These are phyloP conservation scores for Prunus campanulata DNA, from an alignment of 306 rosid genomes.

Conservation along the genomic window DNA sequence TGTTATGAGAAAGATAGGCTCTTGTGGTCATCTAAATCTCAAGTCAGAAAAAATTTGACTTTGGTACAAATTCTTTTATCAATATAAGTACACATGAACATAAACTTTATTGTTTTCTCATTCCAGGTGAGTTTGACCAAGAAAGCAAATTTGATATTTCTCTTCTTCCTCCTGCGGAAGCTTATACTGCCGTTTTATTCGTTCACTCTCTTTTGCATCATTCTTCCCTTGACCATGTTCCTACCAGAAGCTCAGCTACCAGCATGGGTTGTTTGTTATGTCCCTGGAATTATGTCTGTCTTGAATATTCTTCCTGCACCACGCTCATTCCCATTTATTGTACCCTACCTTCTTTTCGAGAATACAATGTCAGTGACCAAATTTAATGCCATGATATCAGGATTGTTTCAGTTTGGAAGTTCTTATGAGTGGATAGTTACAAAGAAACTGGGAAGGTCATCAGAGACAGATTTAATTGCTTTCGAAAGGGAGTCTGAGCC, in stretches of 20 bases:
- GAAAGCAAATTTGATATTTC: conserved; percentile 82
- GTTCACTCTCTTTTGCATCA: conserved; percentile 94
- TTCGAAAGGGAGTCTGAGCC: conserved; percentile 69
- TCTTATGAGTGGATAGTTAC: conserved; percentile 98
- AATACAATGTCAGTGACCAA: conserved; percentile 97
- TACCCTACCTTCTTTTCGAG: conserved; percentile 94
- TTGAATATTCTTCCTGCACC: conserved; percentile 85
- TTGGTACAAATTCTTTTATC: neutral
- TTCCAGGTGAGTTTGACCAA: conserved; percentile 78
- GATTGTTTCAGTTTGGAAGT: conserved; percentile 84
- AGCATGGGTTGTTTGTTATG: conserved; percentile 91
- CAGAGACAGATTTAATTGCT: conserved; percentile 81
- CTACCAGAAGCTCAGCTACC: conserved; percentile 98
- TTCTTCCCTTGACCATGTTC: conserved; percentile 97
- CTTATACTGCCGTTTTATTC: conserved; percentile 96
- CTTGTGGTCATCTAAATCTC: neutral
- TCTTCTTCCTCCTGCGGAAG: conserved; percentile 93
- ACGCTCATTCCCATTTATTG: conserved; percentile 81
- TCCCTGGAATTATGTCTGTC: conserved; percentile 94
- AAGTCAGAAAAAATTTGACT: neutral
- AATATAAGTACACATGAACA: neutral
- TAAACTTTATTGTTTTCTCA: conserved; percentile 8
- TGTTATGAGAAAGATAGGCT: neutral
- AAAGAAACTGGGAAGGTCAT: conserved; percentile 91
- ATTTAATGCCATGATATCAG: conserved; percentile 97